Evolutionary conservation across 306 rosid genomes (phyloP), one percentile per base, ranked within the genome.

Genomic region (Vigna trinervia): DNA sequence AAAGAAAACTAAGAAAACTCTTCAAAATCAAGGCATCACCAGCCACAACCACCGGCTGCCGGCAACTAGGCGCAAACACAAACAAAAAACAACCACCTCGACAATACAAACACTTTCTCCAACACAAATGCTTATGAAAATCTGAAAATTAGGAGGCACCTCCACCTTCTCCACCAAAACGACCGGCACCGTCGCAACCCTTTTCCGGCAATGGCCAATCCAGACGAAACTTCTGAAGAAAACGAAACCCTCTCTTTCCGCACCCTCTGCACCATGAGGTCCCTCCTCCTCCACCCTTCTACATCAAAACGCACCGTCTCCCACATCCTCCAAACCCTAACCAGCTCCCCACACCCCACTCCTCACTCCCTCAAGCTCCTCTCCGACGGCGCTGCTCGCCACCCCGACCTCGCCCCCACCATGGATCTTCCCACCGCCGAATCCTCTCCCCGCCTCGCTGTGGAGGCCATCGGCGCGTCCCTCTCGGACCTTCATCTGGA

Each of bases 351-450:
- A 6, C 73, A 68, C 64, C 82, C 65, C 81, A 61, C 75, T 57
- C 93, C 84, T 43, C 85, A 67, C 79, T 20, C 81, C 30, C 81
- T 92, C 58, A 87, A 84, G 56, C 92, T 92, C 75, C 87, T 92
- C 34, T 26, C 89, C 45, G 88, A 92, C 77, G 80, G 89, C 28
- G 83, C 90, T 8, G 23, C 59, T n/a, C 71, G 17, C 56, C 92
- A 69, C 69, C 14, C 84, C 61, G 77, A 30, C 15, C 71, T 70
- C 75, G 78, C 84, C 46, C 76, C 70, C 57, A 79, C 86, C 71
- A 79, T 83, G 26, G 74, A 86, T 48, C 70, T 69, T 87, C 32
- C 51, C 73, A 3, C 81, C 80, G 36, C 67, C 17, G 80, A 80
- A 14, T 84, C 82, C 0, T 17, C 86, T 3, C 69, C 86, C 5